Evolutionary conservation across 345 rosid species (phyloP), one percentile per base, ranked within the genome.

Genomic region (Lepidium africanum): DNA sequence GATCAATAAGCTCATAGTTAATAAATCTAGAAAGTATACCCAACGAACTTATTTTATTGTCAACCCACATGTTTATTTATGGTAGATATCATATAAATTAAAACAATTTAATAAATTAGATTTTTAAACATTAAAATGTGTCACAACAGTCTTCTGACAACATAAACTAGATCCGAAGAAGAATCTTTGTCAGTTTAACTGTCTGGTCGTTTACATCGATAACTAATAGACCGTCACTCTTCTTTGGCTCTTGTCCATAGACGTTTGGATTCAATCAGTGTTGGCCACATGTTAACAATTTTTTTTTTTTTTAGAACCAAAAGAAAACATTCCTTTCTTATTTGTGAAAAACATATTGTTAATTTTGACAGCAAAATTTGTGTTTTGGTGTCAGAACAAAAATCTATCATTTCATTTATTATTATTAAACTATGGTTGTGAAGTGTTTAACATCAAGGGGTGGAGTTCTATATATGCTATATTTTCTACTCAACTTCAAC

Each of bases 61-160:
- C 57, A 72, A 39, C 16, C 40, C 70, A 64, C 71, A 64, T 64
- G 59, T n/a, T n/a, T n/a, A n/a, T n/a, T n/a, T n/a, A n/a, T n/a
- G n/a, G n/a, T n/a, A n/a, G n/a, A n/a, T n/a, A n/a, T n/a, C n/a
- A n/a, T n/a, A n/a, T n/a, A n/a, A n/a, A n/a, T n/a, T 72, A 30
- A 27, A 71, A 45, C 13, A 62, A 43, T 10, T 13, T 11, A 9
- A 23, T 8, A 63, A 54, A 15, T 40, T 49, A 3, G 30, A 2
- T 12, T 49, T 16, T 30, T 46, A 14, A 55, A 50, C n/a, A 13
- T 63, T 25, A 36, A 58, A 63, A 47, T 72, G 59, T 72, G 59
- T 63, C 58, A 37, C 57, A 37, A 39, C 63, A 27, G 43, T 13
- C 52, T 13, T 37, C 43, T 71, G 57, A 47, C 70, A 64, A 48